Conservation (phyloP, 768 basidiomycete species). For the Gloeostereum incarnatum region DNA sequence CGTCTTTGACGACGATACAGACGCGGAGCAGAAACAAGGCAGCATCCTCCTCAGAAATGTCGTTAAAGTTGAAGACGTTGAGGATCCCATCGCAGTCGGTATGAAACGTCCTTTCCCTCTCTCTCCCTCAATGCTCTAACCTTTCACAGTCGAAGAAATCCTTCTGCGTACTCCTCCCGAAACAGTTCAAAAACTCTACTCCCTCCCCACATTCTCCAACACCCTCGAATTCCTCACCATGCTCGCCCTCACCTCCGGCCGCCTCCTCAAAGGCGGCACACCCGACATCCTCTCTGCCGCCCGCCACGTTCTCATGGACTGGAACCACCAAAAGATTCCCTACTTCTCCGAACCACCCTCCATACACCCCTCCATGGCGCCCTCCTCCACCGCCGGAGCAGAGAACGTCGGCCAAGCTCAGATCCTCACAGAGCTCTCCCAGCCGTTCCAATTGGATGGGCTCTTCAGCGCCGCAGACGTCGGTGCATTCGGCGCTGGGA, state of each 20-base stretch:
- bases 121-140: background rate
- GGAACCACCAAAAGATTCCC: slow-evolving; percentile 95
- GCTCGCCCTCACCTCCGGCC: slow-evolving; percentile 75
- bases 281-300: slow-evolving; percentile 82
- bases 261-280: slow-evolving; percentile 86
- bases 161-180: slow-evolving; percentile 57
- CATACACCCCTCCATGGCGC: slow-evolving; percentile 70
- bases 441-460: slow-evolving; percentile 74
- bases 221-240: slow-evolving; percentile 85
- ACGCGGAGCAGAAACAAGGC: slow-evolving; percentile 37
- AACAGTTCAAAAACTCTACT: slow-evolving; percentile 80
- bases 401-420: slow-evolving; percentile 77
- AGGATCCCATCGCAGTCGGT: slow-evolving; percentile 88
- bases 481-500: slow-evolving; percentile 56
- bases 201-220: slow-evolving; percentile 63
- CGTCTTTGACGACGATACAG: slow-evolving; percentile 68
- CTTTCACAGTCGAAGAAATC: slow-evolving; percentile 73
- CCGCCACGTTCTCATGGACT: slow-evolving; percentile 76
- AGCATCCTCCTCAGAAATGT: slow-evolving; percentile 81
- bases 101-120: slow-evolving; percentile 16
- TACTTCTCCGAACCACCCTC: slow-evolving; percentile 77
- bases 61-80: slow-evolving; percentile 82
- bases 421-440: slow-evolving; percentile 60
- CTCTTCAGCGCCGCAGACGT: slow-evolving; percentile 76
- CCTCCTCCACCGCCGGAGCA: slow-evolving; percentile 56